These are phyloP conservation scores for Arthrocladium fulminans DNA, from an alignment of 2,329 filamentous ascomycete species.

Conservation along the genomic window DNA sequence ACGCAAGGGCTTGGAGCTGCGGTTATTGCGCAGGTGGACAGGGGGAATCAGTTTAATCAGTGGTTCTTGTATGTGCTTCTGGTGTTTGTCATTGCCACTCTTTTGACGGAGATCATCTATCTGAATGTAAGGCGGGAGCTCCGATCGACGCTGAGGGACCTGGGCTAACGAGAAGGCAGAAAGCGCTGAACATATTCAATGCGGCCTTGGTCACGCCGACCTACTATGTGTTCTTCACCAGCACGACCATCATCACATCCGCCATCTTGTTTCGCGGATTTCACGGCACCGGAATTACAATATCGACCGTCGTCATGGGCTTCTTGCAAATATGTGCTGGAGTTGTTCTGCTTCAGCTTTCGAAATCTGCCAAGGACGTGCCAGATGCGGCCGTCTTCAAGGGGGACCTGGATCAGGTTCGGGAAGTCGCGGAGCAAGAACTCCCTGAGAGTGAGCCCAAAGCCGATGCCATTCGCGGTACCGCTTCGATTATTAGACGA, in stretches of 20 bases:
- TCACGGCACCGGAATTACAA: constrained; percentile 71
- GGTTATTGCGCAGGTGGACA: constrained; percentile 75
- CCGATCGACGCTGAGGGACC: background rate
- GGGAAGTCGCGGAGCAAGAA: constrained; percentile 88
- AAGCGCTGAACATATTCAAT: constrained; percentile 96
- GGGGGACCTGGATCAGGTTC: constrained; percentile 88
- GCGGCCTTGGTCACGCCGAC: constrained; percentile 94
- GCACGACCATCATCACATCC: constrained; percentile 86
- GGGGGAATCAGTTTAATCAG: constrained; percentile 83
- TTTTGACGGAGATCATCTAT: constrained; percentile 89
- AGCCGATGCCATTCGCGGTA: constrained; percentile 86
- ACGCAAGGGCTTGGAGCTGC: constrained; percentile 89
- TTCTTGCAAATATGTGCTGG: constrained; percentile 91
- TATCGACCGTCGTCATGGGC: constrained; percentile 82
- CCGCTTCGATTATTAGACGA: constrained; percentile 76
- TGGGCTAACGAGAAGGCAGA: constrained; percentile 40
- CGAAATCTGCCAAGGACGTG: constrained; percentile 95
- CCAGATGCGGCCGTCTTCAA: constrained; percentile 87
- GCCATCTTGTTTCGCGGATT: constrained; percentile 89
- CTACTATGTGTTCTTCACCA: constrained; percentile 98
- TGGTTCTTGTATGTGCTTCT: constrained; percentile 94
- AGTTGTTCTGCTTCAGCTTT: constrained; percentile 87
- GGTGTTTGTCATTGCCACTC: constrained; percentile 79
- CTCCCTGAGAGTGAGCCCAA: constrained; percentile 95
- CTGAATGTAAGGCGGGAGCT: constrained; percentile 66